Percentiles rank a stretch among this genome's conserved stretches.
These are phyloP conservation scores for Ceratocystis colombiana DNA, from an alignment of 2,329 filamentous ascomycete species.

Conservation along the genomic window DNA sequence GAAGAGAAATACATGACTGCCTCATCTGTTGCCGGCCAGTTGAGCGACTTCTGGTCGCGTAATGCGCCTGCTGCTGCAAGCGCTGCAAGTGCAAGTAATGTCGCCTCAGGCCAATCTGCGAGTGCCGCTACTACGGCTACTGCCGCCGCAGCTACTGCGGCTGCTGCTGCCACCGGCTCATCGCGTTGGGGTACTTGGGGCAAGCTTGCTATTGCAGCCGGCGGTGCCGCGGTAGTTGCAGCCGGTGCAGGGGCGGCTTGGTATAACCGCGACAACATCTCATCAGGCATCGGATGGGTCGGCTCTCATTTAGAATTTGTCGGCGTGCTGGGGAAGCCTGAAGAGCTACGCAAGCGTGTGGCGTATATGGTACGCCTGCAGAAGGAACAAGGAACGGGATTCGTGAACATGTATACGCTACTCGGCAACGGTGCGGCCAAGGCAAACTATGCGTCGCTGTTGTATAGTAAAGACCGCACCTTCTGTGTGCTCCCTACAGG, in stretches of 20 bases:
- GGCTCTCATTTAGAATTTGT: slow-evolving; percentile 89
- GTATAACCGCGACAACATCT: slow-evolving; percentile 69
- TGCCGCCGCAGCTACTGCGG: slow-evolving; percentile 31
- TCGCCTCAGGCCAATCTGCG: not conserved
- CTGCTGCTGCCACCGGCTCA: slow-evolving; percentile 30
- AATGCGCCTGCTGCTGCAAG: slow-evolving; percentile 32
- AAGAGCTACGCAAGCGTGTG: slow-evolving; percentile 69
- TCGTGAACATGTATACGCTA: slow-evolving; percentile 77
- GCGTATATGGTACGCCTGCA: slow-evolving; percentile 55
- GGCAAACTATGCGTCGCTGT: slow-evolving; percentile 19
- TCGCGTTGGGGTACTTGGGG: slow-evolving; percentile 68
- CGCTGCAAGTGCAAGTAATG: slow-evolving; percentile 31
- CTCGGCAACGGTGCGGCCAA: slow-evolving; percentile 58
- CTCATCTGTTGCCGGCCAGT: slow-evolving; percentile 55
- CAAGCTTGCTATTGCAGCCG: slow-evolving; percentile 74
- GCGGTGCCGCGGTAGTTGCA: slow-evolving; percentile 70
- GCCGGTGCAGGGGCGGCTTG: slow-evolving; percentile 80
- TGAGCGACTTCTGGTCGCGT: slow-evolving; percentile 56
- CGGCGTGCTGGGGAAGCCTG: slow-evolving; percentile 72
- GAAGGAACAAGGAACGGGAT: slow-evolving; percentile 59
- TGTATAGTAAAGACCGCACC: slow-evolving; percentile 46
- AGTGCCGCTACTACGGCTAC: slow-evolving; percentile 22
- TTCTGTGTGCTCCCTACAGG: slow-evolving; percentile 74
- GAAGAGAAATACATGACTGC: slow-evolving; percentile 76
- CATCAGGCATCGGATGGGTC: slow-evolving; percentile 68